Percentiles rank a stretch among this genome's conserved stretches.
Evolutionary conservation across 345 rosid species (phyloP).

Genomic region (Citrus sp.): DNA sequence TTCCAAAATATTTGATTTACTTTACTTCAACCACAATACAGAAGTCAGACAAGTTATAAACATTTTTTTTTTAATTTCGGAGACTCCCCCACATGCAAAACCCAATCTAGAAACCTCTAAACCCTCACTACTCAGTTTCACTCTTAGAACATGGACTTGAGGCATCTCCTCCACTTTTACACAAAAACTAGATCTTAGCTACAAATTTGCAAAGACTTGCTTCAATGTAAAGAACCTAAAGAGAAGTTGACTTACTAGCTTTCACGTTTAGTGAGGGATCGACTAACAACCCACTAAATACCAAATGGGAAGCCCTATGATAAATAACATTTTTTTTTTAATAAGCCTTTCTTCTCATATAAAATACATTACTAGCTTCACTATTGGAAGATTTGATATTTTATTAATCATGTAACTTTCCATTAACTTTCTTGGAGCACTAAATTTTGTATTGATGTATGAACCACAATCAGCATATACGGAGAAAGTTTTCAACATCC

Average conservation of each 20-base stretch:
- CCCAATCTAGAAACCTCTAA: constrained; percentile 45
- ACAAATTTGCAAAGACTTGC: not conserved
- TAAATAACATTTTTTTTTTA: no score
- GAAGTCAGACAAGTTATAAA: no score
- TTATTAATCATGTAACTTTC: no score
- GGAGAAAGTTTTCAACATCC: no score
- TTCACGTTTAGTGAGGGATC: not conserved
- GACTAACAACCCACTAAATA: not conserved
- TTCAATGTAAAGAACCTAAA: not conserved
- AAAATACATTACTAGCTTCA: no score
- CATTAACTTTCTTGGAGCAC: no score
- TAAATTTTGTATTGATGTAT: no score
- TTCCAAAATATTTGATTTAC: not conserved
- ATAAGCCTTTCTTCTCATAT: no score
- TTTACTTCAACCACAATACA: no score
- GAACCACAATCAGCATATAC: no score
- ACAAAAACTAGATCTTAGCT: not conserved
- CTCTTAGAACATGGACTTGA: constrained; percentile 19
- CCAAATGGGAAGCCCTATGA: not conserved
- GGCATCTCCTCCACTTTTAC: constrained; percentile 20
- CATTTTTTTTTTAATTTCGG: not conserved
- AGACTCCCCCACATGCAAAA: constrained; percentile 48
- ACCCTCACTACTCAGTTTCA: constrained; percentile 43
- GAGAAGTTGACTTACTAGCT: not conserved
- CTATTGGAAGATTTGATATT: no score